Conservation (phyloP, 2,329 filamentous ascomycete species). For the Diplodia sapinea region DNA sequence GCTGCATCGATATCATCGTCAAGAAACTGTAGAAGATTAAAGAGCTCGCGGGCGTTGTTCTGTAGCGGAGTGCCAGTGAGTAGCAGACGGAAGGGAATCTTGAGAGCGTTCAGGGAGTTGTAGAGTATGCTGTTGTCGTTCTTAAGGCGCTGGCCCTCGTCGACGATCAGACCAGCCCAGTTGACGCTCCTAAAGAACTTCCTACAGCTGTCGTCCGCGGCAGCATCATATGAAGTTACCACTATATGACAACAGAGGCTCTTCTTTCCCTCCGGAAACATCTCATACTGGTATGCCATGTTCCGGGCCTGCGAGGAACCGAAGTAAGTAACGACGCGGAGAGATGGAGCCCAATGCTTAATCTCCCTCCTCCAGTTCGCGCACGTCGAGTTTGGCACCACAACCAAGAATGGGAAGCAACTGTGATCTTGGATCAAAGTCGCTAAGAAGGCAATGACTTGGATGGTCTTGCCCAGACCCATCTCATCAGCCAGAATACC, state of each 20-base stretch:
- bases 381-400: conserved; percentile 93
- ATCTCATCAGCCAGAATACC: conserved; percentile 96
- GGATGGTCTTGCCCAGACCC: conserved; percentile 96
- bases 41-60: conserved; percentile 92
- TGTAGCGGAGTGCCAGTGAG: conserved; percentile 90
- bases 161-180: conserved; percentile 89
- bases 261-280: conserved; percentile 71
- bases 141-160: conserved; percentile 94
- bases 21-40: conserved; percentile 95
- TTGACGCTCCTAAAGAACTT: conserved; percentile 71
- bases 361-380: conserved; percentile 98
- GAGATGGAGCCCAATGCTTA: conserved; percentile 85
- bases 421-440: conserved; percentile 66
- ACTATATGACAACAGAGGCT: conserved; percentile 88
- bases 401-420: conserved; percentile 91
- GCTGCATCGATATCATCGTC: conserved; percentile 74
- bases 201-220: conserved; percentile 72
- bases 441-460: conserved; percentile 82
- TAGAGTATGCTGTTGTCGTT: conserved; percentile 89
- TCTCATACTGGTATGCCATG: conserved; percentile 79
- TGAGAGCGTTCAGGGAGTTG: conserved; percentile 71
- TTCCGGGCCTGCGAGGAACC: conserved; percentile 76
- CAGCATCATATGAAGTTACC: conserved; percentile 92
- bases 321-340: conserved; percentile 92
- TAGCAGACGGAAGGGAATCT: conserved; percentile 81